These are phyloP conservation scores for Pythium dissimile DNA, from an alignment of 352 stramenopile genomes.

Conservation along the genomic window DNA sequence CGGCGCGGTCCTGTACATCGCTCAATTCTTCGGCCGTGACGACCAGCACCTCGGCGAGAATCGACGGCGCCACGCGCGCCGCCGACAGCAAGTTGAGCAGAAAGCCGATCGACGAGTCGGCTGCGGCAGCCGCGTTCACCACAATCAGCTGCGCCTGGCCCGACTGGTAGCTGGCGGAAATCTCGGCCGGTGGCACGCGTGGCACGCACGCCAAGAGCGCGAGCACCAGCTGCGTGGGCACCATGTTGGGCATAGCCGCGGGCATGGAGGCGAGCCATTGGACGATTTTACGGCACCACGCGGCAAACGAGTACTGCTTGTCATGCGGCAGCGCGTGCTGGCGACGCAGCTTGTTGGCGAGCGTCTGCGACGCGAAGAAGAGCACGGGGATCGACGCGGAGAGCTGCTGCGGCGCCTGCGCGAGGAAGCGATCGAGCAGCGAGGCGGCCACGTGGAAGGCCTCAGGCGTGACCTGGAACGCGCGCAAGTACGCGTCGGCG, in stretches of 20 bases:
- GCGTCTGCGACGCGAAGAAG: slow-evolving; percentile 81
- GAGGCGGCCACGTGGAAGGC: slow-evolving; percentile 66
- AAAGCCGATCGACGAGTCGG: slow-evolving; percentile 42
- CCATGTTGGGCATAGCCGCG: slow-evolving; percentile 47
- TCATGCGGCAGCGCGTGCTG: slow-evolving; percentile 38
- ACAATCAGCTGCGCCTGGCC: slow-evolving; percentile 8
- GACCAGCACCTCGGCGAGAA: slow-evolving; percentile 59
- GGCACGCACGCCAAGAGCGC: slow-evolving; percentile 63
- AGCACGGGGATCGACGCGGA: slow-evolving; percentile 35
- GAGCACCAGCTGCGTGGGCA: slow-evolving; percentile 70
- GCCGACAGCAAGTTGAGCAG: slow-evolving; percentile 46
- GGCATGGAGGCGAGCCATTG: slow-evolving; percentile 46
- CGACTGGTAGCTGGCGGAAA: slow-evolving; percentile 13
- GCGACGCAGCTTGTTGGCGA: slow-evolving; percentile 76
- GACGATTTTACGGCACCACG: slow-evolving; percentile 50
- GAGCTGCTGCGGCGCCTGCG: slow-evolving; percentile 16
- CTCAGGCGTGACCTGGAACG: slow-evolving; percentile 75
- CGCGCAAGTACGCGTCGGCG: slow-evolving; percentile 71
- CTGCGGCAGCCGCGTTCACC: not conserved
- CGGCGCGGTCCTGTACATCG: slow-evolving; percentile 41
- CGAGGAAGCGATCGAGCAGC: slow-evolving; percentile 60
- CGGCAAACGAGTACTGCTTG: slow-evolving; percentile 23
- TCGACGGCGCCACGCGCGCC: slow-evolving; percentile 27
- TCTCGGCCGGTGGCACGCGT: slow-evolving; percentile 36
- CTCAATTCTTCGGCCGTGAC: slow-evolving; percentile 66